Evolutionary conservation across 768 basidiomycete genomes (phyloP).

Genomic region (Xerocomellus intermedius): DNA sequence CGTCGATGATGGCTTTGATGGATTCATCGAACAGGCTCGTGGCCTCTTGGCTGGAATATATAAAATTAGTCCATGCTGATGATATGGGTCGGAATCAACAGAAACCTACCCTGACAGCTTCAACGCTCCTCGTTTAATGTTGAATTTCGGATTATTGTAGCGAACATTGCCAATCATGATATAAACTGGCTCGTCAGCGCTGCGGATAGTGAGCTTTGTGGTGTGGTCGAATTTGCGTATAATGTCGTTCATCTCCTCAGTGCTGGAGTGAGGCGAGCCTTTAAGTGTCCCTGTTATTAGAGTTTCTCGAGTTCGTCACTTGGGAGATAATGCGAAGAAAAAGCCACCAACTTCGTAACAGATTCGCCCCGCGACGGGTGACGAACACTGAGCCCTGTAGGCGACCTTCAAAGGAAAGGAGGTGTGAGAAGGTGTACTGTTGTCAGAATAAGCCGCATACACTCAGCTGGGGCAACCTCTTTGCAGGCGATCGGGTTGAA

Average conservation of each 20-base stretch:
- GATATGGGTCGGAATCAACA: background rate
- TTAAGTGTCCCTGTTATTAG: constrained; percentile 3
- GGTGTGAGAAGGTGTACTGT: background rate
- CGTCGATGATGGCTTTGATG: constrained; percentile 10
- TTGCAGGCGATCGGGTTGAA: constrained; percentile 25
- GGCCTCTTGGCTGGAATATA: constrained; percentile 1
- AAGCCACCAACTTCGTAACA: constrained; percentile 32
- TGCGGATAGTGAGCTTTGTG: constrained; percentile 6
- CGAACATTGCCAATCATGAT: background rate
- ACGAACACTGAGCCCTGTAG: constrained; percentile 49
- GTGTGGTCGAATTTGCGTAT: constrained; percentile 6
- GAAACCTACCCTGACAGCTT: constrained; percentile 5
- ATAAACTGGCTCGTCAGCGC: background rate
- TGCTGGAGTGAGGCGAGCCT: background rate
- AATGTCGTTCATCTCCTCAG: constrained; percentile 3
- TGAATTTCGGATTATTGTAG: background rate
- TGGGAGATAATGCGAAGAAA: background rate
- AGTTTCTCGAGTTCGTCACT: background rate
- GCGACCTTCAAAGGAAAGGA: constrained; percentile 31
- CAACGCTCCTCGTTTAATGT: constrained; percentile 6
- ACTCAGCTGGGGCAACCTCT: constrained; percentile 33
- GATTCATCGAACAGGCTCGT: constrained; percentile 6
- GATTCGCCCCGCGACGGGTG: constrained; percentile 36
- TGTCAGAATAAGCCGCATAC: constrained; percentile 2
- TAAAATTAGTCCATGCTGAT: background rate